Evolutionary conservation across 192 early-diverging fungal species (phyloP).

Genomic region (Gamsiella multidivaricata): DNA sequence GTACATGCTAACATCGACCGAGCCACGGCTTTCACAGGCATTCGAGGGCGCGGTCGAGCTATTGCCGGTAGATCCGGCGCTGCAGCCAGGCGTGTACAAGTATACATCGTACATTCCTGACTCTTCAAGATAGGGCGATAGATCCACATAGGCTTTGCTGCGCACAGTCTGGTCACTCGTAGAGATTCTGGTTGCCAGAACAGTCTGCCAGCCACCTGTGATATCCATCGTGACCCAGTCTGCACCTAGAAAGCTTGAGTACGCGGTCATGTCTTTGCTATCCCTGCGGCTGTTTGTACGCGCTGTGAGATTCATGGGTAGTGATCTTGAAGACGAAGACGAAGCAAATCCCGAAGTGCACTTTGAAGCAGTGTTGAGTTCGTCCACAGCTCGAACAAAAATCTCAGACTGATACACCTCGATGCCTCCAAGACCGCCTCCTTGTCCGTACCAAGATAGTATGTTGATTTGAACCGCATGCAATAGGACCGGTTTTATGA

Average conservation of each 20-base stretch:
- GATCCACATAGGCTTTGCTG: constrained; percentile 36
- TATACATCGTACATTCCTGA: constrained; percentile 70
- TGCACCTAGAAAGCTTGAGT: constrained; percentile 28
- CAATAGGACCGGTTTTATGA: constrained; percentile 52
- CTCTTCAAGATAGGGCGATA: constrained; percentile 68
- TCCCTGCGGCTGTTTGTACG: background rate
- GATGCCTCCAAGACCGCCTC: constrained; percentile 55
- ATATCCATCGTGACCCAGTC: constrained; percentile 34
- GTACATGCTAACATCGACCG: constrained; percentile 47
- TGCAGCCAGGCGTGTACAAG: constrained; percentile 66
- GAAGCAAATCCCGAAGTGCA: constrained; percentile 3
- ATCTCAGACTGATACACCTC: constrained; percentile 50
- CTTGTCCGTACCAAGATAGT: constrained; percentile 64
- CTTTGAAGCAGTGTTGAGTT: constrained; percentile 10
- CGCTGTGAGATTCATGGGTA: too few relatives aligned
- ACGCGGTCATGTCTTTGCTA: constrained; percentile 14
- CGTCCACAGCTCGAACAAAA: constrained; percentile 21
- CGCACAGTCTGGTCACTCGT: constrained; percentile 1
- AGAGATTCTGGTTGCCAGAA: constrained; percentile 22
- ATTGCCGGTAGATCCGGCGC: background rate
- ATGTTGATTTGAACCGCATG: constrained; percentile 69
- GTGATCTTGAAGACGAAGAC: too few relatives aligned
- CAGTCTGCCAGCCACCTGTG: constrained; percentile 40
- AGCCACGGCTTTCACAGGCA: constrained; percentile 20
- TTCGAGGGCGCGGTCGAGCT: constrained; percentile 15